A percentile compares a stretch with the other conserved stretches of the same genome.
Conservation (phyloP, 176 grass and related monocot genomes). For the Pontederia paniculata region DNA sequence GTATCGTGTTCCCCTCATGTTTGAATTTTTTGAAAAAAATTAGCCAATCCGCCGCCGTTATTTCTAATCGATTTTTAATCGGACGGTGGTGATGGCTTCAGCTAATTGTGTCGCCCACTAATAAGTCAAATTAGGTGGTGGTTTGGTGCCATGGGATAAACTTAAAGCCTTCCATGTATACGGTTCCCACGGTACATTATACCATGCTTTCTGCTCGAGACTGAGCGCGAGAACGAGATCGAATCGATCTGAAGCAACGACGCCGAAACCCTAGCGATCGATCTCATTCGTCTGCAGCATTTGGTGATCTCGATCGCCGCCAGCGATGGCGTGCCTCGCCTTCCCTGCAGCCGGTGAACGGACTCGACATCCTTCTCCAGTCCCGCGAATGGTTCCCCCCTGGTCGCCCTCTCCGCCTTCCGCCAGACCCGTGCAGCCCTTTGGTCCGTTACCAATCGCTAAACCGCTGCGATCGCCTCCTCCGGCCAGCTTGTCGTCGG, state of each 20-base stretch:
- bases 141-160: too few relatives aligned
- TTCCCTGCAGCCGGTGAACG: conserved; percentile 89
- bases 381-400: conserved; percentile 93
- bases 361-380: conserved; percentile 86
- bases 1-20: too few relatives aligned
- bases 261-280: not conserved
- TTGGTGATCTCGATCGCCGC: not conserved
- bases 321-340: conserved; percentile 79
- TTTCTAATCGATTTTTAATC: too few relatives aligned
- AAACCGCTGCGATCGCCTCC: conserved; percentile 31
- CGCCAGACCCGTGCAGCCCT: conserved; percentile 68
- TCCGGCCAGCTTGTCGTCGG: conserved; percentile 90
- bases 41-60: too few relatives aligned
- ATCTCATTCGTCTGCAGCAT: not conserved
- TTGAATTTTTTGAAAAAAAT: too few relatives aligned
- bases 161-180: too few relatives aligned
- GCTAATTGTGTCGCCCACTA: too few relatives aligned
- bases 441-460: conserved; percentile 7
- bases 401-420: conserved; percentile 88
- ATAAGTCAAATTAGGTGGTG: too few relatives aligned
- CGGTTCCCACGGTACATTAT: too few relatives aligned
- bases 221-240: too few relatives aligned
- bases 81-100: too few relatives aligned
- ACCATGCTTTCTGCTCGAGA: too few relatives aligned
- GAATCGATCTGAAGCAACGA: not conserved